Conservation (phyloP, 257 asterid species). For the Rauvolfia tetraphylla region DNA sequence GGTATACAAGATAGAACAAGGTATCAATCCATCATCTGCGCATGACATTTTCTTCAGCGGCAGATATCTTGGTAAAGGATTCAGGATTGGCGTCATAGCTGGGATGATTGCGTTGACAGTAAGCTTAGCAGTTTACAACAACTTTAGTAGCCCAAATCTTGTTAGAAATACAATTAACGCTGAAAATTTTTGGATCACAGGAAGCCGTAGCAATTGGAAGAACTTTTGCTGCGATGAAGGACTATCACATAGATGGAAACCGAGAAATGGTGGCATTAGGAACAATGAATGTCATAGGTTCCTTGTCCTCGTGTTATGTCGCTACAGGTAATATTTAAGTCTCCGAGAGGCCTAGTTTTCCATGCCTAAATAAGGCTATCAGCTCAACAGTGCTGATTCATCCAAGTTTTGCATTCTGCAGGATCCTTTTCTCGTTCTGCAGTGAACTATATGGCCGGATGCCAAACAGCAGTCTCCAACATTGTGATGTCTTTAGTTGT, state of each 20-base stretch:
- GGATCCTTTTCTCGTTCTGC: constrained; percentile 47
- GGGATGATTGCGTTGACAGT: constrained; percentile 69
- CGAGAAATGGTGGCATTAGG: constrained; percentile 82
- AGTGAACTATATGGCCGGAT: constrained; percentile 67
- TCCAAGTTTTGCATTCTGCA: constrained; percentile 8
- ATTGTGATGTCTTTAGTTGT: constrained; percentile 64
- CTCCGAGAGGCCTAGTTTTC: neutral
- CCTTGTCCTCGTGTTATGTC: constrained; percentile 68
- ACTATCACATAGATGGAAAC: constrained; percentile 72
- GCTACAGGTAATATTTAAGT: constrained; percentile 63
- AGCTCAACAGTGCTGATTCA: neutral
- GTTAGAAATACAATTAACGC: neutral
- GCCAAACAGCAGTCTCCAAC: constrained; percentile 64
- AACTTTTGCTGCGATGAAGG: constrained; percentile 76
- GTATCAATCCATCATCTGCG: constrained; percentile 59
- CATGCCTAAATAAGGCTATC: neutral
- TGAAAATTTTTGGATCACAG: constrained; percentile 25
- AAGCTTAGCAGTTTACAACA: constrained; percentile 12
- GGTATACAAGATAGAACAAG: constrained; percentile 51
- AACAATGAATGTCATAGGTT: constrained; percentile 65
- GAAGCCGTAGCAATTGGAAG: constrained; percentile 83
- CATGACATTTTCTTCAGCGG: constrained; percentile 53
- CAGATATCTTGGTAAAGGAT: constrained; percentile 44
- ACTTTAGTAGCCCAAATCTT: no score
- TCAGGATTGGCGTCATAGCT: constrained; percentile 54